Conservation (phyloP, 169 alveolate genomes). For the Plasmodium gallinaceum region DNA sequence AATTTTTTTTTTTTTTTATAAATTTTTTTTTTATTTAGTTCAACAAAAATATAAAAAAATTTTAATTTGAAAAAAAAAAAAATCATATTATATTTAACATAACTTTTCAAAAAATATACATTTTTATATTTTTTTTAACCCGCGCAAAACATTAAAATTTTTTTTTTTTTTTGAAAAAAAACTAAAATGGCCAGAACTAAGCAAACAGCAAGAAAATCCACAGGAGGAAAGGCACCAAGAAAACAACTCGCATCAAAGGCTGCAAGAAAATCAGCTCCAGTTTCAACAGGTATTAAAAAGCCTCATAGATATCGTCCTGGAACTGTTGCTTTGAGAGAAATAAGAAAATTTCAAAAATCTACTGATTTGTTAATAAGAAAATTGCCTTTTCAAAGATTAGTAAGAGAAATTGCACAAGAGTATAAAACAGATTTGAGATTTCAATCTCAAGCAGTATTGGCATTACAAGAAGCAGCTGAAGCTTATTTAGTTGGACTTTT, state of each 20-base stretch:
- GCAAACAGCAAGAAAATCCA: constrained; percentile 98
- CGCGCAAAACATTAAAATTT: neutral
- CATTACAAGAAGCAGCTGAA: constrained; percentile 99
- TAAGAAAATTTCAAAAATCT: constrained; percentile 96
- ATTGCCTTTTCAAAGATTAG: constrained; percentile 97
- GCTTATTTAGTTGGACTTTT: constrained; percentile 98
- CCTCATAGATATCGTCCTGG: constrained; percentile 99
- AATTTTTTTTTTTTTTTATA: neutral
- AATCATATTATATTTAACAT: neutral
- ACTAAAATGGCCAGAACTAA: constrained; percentile 97
- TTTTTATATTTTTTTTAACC: constrained; percentile 1
- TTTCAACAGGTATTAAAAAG: constrained; percentile 97
- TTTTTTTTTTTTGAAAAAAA: constrained; percentile 1
- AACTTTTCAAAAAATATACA: neutral
- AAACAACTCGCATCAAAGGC: constrained; percentile 98
- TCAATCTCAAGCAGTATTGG: constrained; percentile 95
- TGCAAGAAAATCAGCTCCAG: constrained; percentile 98
- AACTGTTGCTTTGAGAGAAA: constrained; percentile 98
- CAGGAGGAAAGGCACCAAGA: constrained; percentile 99
- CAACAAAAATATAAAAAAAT: neutral
- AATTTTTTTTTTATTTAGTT: neutral
- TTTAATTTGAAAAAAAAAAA: neutral
- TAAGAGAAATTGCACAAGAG: constrained; percentile 96
- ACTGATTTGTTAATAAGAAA: constrained; percentile 95
- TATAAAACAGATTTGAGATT: constrained; percentile 95